phyloP scores from a whole-genome alignment of 352 stramenopile species.

The Pythium grandisporangium region DNA sequence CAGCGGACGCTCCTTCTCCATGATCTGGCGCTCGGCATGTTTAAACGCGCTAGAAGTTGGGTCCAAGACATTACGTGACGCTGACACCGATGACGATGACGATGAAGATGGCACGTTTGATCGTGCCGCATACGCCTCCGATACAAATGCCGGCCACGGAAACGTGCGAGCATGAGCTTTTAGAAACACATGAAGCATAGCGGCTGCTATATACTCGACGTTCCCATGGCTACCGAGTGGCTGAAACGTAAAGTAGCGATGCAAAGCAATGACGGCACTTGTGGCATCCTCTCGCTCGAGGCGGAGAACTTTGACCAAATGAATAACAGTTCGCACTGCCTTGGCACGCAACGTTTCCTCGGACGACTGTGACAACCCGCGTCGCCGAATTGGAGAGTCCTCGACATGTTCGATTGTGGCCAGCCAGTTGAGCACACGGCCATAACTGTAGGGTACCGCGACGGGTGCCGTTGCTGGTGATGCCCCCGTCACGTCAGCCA shows the following conservation, averaged over 20 bases:
- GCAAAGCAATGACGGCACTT: conserved; percentile 67
- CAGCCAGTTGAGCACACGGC: conserved; percentile 68
- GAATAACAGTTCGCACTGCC: conserved; percentile 54
- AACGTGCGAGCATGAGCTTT: conserved; percentile 61
- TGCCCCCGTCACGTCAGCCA: no score
- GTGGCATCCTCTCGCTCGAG: conserved; percentile 62
- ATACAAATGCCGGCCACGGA: conserved; percentile 52
- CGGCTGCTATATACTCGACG: conserved; percentile 53
- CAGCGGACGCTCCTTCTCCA: conserved; percentile 48
- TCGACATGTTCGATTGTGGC: conserved; percentile 45
- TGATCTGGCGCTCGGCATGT: conserved; percentile 39
- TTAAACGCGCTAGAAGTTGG: conserved; percentile 34
- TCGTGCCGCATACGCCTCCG: conserved; percentile 61
- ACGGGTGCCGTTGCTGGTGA: no score
- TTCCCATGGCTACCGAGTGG: conserved; percentile 53
- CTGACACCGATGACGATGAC: conserved; percentile 2
- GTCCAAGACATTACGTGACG: background rate
- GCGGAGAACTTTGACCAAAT: conserved; percentile 48
- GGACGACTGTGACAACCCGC: conserved; percentile 43
- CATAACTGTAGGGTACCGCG: conserved; percentile 46
- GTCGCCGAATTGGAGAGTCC: conserved; percentile 44
- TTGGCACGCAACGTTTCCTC: conserved; percentile 56
- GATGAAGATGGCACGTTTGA: conserved; percentile 9
- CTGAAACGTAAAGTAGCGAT: conserved; percentile 72
- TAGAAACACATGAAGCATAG: conserved; percentile 67